These are phyloP conservation scores for Geotrichum carabidarum DNA, from an alignment of 1,139 yeast genomes.

Conservation along the genomic window DNA sequence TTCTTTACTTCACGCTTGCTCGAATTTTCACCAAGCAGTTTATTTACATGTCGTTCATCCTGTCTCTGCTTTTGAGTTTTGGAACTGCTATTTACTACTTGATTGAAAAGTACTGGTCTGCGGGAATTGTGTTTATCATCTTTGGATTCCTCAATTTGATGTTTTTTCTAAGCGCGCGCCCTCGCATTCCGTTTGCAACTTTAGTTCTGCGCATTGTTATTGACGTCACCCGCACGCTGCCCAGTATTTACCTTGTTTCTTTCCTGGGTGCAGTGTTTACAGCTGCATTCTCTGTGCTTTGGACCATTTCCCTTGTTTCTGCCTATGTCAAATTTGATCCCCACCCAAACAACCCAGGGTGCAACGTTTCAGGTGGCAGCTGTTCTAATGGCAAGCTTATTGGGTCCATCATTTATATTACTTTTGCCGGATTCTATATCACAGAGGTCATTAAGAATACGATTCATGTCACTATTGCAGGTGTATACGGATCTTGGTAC, in stretches of 20 bases:
- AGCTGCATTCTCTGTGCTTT: conserved; percentile 60
- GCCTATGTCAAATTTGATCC: conserved; percentile 70
- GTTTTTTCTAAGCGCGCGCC: conserved; percentile 54
- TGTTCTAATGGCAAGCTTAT: conserved; percentile 65
- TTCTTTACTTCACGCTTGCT: conserved; percentile 55
- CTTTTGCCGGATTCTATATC: conserved; percentile 82
- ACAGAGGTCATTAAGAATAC: conserved; percentile 79
- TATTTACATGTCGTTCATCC: conserved; percentile 62
- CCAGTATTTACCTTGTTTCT: conserved; percentile 63
- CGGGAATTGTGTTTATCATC: conserved; percentile 65
- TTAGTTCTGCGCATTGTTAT: conserved; percentile 65
- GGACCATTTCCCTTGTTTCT: conserved; percentile 64
- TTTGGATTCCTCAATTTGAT: conserved; percentile 46
- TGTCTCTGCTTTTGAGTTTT: conserved; percentile 63
- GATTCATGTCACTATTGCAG: conserved; percentile 80
- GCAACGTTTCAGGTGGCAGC: conserved; percentile 54
- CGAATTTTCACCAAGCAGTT: conserved; percentile 61
- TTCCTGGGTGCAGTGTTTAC: conserved; percentile 60
- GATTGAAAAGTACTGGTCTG: conserved; percentile 56
- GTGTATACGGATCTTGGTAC: conserved; percentile 90
- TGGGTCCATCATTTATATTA: conserved; percentile 61
- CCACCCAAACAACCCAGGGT: conserved; percentile 44
- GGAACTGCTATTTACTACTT: conserved; percentile 75
- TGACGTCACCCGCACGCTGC: conserved; percentile 67
- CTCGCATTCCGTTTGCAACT: conserved; percentile 68